phyloP scores from a whole-genome alignment of 225 moss, liverwort and hornwort genomes.

The Physcomitrellopsis africana region DNA sequence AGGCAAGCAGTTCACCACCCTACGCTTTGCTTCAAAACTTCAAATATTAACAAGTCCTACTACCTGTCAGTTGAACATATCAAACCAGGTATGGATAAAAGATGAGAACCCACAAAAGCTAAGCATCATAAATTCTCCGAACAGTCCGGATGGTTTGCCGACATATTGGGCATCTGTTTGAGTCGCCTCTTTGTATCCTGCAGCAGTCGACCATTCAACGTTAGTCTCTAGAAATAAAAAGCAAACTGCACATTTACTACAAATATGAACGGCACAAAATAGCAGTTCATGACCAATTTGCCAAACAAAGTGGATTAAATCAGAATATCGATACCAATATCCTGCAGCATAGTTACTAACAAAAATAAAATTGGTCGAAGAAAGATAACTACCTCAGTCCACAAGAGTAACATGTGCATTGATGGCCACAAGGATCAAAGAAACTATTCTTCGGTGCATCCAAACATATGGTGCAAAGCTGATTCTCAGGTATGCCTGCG shows the following conservation, averaged over 20 bases:
- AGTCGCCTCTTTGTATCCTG: conserved; percentile 69
- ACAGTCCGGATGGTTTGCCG: conserved; percentile 73
- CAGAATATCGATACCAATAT: background rate
- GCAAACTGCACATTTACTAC: background rate
- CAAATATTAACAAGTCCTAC: background rate
- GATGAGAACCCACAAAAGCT: conserved; percentile 20
- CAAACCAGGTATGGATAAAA: background rate
- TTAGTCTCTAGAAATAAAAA: conserved; percentile 8
- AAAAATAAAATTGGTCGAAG: background rate
- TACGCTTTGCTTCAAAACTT: conserved; percentile 1
- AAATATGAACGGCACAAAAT: background rate
- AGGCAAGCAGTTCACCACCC: background rate
- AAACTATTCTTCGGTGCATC: conserved; percentile 81
- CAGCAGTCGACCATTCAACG: conserved; percentile 26
- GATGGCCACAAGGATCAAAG: conserved; percentile 91
- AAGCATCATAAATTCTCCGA: conserved; percentile 72
- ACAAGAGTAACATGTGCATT: conserved; percentile 82
- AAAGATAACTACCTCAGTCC: conserved; percentile 58
- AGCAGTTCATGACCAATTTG: background rate
- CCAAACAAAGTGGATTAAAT: background rate
- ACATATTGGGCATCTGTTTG: conserved; percentile 81
- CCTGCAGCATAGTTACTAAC: conserved; percentile 1
- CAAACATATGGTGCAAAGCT: conserved; percentile 82
- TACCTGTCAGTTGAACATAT: conserved; percentile 1
- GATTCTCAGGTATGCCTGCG: conserved; percentile 42